These are phyloP conservation scores for Articulospora tetracladia DNA, from an alignment of 495 filamentous ascomycete genomes.

Conservation along the genomic window DNA sequence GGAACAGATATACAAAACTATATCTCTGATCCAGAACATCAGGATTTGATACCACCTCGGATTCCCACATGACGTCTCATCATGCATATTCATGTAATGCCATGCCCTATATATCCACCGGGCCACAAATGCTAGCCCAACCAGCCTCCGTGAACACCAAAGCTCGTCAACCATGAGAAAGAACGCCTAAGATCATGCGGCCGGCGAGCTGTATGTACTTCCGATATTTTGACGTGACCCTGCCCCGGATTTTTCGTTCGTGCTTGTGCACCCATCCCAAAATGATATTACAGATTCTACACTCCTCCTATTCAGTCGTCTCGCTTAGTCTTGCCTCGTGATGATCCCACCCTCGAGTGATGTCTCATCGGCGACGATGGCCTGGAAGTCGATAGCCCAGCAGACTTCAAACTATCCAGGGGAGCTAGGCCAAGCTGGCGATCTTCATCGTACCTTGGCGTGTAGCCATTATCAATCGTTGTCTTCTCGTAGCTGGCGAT, in stretches of 20 bases:
- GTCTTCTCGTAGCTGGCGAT: constrained; percentile 76
- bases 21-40: too few relatives aligned
- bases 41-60: too few relatives aligned
- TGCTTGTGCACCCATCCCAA: constrained; percentile 4
- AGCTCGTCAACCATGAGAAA: constrained; percentile 8
- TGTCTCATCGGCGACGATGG: constrained; percentile 26
- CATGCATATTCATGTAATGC: not conserved
- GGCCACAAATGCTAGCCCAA: constrained; percentile 5
- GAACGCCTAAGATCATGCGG: constrained; percentile 9
- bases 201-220: not conserved
- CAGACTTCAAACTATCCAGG: constrained; percentile 17
- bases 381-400: constrained; percentile 22
- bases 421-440: constrained; percentile 10
- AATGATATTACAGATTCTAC: not conserved
- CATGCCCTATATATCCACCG: not conserved
- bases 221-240: constrained; percentile 12
- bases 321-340: constrained; percentile 24
- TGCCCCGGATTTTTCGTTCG: not conserved
- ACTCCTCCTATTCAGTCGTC: constrained; percentile 20
- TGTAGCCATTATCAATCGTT: constrained; percentile 31
- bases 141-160: constrained; percentile 1
- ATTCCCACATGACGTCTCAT: not conserved
- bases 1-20: not conserved
- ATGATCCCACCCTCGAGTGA: constrained; percentile 24
- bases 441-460: constrained; percentile 24